A percentile compares a stretch with the other conserved stretches of the same genome.
phyloP scores from a whole-genome alignment of 805 yeast species.

The Cyberlindnera xishuangbannaensis region DNA sequence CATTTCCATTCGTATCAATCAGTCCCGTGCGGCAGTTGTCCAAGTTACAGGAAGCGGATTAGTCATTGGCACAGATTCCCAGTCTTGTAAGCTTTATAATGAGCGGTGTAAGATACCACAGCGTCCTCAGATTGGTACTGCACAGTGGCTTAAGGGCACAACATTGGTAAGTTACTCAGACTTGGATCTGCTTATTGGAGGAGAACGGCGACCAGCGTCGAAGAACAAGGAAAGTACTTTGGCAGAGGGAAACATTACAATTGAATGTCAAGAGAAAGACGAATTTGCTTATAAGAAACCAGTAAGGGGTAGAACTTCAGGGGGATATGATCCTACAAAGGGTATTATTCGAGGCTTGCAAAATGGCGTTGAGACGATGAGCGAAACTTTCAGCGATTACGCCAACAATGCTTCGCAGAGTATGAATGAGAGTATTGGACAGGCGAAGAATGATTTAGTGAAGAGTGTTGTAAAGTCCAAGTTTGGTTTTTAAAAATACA shows the following conservation, averaged over 20 bases:
- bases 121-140: constrained; percentile 72
- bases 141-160: constrained; percentile 84
- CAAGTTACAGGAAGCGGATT: constrained; percentile 7
- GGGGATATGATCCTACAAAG: constrained; percentile 37
- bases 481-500: constrained; percentile 37
- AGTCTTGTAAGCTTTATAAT: constrained; percentile 63
- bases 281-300: constrained; percentile 43
- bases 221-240: constrained; percentile 55
- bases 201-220: constrained; percentile 61
- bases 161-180: constrained; percentile 56
- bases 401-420: constrained; percentile 50
- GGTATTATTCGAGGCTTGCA: constrained; percentile 40
- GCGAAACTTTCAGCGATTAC: constrained; percentile 50
- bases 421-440: constrained; percentile 45
- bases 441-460: constrained; percentile 44
- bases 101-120: constrained; percentile 62
- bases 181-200: constrained; percentile 62
- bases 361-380: constrained; percentile 46
- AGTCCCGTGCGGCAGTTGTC: constrained; percentile 48
- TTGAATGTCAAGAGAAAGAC: constrained; percentile 16
- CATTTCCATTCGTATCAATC: constrained; percentile 48
- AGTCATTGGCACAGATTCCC: constrained; percentile 1
- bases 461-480: constrained; percentile 47
- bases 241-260: constrained; percentile 37
- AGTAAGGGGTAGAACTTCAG: constrained; percentile 31